Percentiles rank a stretch among this genome's conserved stretches.
phyloP scores from a whole-genome alignment of 75 land plant genomes.

The Picea sitchensis region DNA sequence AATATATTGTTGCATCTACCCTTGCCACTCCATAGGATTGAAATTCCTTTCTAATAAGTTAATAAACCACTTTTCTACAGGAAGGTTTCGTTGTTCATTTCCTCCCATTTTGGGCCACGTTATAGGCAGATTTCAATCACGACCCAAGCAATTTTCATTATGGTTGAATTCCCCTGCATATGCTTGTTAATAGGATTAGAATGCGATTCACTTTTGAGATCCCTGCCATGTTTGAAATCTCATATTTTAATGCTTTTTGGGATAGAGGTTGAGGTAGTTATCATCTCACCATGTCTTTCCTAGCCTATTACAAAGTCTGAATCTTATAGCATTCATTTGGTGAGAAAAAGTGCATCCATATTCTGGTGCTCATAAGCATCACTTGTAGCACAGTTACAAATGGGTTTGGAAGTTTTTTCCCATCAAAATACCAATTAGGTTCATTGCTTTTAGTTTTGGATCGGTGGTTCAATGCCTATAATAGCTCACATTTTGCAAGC shows the following conservation, averaged over 20 bases:
- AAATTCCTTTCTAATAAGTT: background rate
- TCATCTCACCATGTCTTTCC: background rate
- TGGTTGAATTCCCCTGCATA: background rate
- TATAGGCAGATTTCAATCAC: background rate
- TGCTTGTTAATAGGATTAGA: background rate
- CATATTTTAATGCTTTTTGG: background rate
- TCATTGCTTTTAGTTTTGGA: background rate
- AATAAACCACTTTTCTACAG: background rate
- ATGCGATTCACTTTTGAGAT: background rate
- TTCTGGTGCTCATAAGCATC: background rate
- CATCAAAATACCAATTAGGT: background rate
- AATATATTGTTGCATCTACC: background rate
- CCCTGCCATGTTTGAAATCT: background rate
- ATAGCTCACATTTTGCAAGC: background rate
- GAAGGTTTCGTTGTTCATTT: background rate
- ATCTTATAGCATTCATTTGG: background rate
- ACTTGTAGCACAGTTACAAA: background rate
- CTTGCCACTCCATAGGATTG: background rate
- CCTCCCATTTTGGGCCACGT: background rate
- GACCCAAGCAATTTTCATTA: background rate
- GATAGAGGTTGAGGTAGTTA: background rate
- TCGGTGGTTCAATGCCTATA: background rate
- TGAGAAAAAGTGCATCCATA: background rate
- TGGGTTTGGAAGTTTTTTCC: background rate
- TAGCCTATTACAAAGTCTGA: background rate